Evolutionary conservation across 306 rosid genomes (phyloP).

Genomic region (Pyrus pyrifolia): DNA sequence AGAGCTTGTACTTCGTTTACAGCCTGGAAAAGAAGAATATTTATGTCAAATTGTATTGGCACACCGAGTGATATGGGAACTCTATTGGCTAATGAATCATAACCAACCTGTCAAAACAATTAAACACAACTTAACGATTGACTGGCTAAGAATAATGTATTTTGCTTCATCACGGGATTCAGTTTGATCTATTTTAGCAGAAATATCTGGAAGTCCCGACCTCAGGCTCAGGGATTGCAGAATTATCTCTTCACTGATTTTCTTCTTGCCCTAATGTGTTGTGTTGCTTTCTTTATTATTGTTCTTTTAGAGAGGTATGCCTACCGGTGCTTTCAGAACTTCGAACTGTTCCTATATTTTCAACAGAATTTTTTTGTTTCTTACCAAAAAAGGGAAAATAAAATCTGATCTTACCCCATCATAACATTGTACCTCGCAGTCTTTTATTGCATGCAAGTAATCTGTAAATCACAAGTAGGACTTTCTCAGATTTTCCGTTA

Average conservation of each 20-base stretch:
- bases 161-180: neutral
- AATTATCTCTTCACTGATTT: neutral
- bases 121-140: neutral
- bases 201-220: neutral
- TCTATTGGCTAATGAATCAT: neutral
- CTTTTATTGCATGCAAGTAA: constrained; percentile 78
- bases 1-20: constrained; percentile 55
- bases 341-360: neutral
- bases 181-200: neutral
- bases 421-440: constrained; percentile 39
- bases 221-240: neutral
- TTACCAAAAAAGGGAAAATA: neutral
- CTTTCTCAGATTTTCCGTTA: constrained; percentile 2
- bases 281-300: neutral
- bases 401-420: constrained; percentile 43
- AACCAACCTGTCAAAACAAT: neutral
- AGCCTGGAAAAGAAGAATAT: constrained; percentile 29
- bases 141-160: neutral
- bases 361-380: neutral
- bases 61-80: neutral
- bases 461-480: constrained; percentile 37
- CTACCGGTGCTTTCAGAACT: neutral
- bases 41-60: neutral
- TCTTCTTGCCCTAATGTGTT: neutral
- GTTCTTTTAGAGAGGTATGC: neutral